These are phyloP conservation scores for Plectosphaerella plurivora DNA, from an alignment of 2,329 filamentous ascomycete genomes.

Conservation along the genomic window DNA sequence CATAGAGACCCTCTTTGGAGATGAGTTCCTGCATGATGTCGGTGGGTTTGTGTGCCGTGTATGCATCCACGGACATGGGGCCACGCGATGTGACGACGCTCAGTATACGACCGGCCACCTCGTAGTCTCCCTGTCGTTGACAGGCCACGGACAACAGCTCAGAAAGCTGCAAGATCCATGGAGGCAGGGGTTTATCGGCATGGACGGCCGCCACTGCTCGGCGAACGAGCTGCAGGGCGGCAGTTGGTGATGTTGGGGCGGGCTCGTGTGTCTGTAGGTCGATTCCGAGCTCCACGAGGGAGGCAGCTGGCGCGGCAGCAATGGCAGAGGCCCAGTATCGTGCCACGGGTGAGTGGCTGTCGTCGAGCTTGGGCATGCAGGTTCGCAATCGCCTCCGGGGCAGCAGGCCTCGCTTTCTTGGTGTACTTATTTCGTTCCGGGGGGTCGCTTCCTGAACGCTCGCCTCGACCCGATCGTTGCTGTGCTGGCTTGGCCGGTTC, in stretches of 20 bases:
- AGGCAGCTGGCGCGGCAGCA: background rate
- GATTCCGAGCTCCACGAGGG: background rate
- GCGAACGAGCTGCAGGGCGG: conserved; percentile 5
- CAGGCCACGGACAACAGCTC: conserved; percentile 7
- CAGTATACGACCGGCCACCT: conserved; percentile 6
- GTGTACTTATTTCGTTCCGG: no score
- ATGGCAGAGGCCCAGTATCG: background rate
- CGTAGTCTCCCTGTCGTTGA: conserved; percentile 4
- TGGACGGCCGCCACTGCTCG: conserved; percentile 5
- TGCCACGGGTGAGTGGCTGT: no score
- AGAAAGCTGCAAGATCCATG: conserved; percentile 8
- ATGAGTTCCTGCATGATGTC: conserved; percentile 4
- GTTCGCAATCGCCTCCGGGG: no score
- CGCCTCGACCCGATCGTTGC: background rate
- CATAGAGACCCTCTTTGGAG: background rate
- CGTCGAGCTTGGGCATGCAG: no score
- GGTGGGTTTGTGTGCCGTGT: conserved; percentile 3
- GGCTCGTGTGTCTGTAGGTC: background rate
- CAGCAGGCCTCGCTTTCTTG: no score
- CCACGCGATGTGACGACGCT: conserved; percentile 3
- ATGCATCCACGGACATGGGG: background rate
- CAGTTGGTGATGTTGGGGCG: background rate
- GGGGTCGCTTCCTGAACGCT: background rate
- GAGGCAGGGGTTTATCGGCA: conserved; percentile 2
- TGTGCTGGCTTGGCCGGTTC: no score